Conservation (phyloP, 768 basidiomycete genomes). For the Phanerodontia chrysosporium region DNA sequence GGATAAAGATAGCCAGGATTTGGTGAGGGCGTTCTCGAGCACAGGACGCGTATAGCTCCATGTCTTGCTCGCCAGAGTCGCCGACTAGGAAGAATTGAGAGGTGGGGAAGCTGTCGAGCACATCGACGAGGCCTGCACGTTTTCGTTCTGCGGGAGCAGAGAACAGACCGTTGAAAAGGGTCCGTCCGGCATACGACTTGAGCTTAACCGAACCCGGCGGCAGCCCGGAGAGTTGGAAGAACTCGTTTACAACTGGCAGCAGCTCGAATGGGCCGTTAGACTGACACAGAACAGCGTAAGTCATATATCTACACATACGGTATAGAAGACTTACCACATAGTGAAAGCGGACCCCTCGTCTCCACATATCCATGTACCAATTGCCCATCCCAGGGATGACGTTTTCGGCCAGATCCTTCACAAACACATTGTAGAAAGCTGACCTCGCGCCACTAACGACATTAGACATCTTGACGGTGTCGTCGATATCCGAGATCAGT, state of each 20-base stretch:
- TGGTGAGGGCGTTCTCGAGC: constrained; percentile 67
- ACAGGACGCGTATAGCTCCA: constrained; percentile 82
- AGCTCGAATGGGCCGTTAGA: constrained; percentile 89
- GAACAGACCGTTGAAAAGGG: constrained; percentile 79
- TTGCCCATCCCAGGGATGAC: constrained; percentile 80
- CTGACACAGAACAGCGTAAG: constrained; percentile 29
- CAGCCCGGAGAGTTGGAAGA: constrained; percentile 64
- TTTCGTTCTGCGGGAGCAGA: constrained; percentile 83
- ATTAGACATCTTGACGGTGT: constrained; percentile 81
- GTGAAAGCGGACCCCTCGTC: constrained; percentile 72
- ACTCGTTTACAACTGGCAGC: constrained; percentile 72
- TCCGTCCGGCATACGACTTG: constrained; percentile 80
- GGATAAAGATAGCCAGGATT: constrained; percentile 77
- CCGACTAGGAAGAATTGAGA: constrained; percentile 83
- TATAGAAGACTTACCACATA: constrained; percentile 68
- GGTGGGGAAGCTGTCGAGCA: constrained; percentile 68
- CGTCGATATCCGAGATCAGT: constrained; percentile 91
- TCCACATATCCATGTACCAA: constrained; percentile 71
- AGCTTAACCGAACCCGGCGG: constrained; percentile 78
- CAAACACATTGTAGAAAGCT: constrained; percentile 90
- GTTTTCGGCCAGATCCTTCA: constrained; percentile 74
- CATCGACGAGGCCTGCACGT: constrained; percentile 71
- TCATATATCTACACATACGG: constrained; percentile 9
- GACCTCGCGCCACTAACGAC: constrained; percentile 76
- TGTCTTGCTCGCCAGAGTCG: constrained; percentile 92